Conservation (phyloP, 345 rosid species). For the Excoecaria agallocha region DNA sequence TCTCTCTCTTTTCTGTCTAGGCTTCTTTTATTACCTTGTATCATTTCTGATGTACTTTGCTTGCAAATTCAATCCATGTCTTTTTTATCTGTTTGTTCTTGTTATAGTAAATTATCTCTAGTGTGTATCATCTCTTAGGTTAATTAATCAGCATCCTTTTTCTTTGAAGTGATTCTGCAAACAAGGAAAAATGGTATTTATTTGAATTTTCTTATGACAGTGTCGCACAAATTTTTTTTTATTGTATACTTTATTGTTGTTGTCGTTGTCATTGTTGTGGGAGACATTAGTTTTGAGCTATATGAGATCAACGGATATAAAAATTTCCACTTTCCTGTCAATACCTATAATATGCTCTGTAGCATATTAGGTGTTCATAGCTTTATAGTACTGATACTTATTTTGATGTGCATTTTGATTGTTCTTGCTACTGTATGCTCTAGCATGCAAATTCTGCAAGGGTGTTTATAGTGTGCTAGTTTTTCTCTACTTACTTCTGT, state of each 20-base stretch:
- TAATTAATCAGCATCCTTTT: too few relatives aligned
- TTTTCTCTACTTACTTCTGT: slow-evolving; percentile 4
- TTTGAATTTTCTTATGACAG: too few relatives aligned
- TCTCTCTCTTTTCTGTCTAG: background rate
- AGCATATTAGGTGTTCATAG: background rate
- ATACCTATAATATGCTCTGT: background rate
- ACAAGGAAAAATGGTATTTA: too few relatives aligned
- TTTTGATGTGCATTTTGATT: background rate
- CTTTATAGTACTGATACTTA: background rate
- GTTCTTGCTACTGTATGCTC: background rate
- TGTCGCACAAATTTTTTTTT: background rate
- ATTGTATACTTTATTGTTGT: background rate
- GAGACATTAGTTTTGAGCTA: background rate
- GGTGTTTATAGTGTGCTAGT: background rate
- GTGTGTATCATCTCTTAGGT: too few relatives aligned
- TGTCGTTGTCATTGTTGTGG: background rate
- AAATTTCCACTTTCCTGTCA: background rate
- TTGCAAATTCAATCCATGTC: background rate
- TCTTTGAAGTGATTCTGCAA: too few relatives aligned
- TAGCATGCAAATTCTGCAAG: background rate
- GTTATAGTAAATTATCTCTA: background rate
- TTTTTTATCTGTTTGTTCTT: background rate
- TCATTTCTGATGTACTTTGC: background rate
- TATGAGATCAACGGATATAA: background rate
- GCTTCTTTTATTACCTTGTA: background rate